phyloP scores from a whole-genome alignment of 352 stramenopile species.

The Aphanomyces cochlioides region DNA sequence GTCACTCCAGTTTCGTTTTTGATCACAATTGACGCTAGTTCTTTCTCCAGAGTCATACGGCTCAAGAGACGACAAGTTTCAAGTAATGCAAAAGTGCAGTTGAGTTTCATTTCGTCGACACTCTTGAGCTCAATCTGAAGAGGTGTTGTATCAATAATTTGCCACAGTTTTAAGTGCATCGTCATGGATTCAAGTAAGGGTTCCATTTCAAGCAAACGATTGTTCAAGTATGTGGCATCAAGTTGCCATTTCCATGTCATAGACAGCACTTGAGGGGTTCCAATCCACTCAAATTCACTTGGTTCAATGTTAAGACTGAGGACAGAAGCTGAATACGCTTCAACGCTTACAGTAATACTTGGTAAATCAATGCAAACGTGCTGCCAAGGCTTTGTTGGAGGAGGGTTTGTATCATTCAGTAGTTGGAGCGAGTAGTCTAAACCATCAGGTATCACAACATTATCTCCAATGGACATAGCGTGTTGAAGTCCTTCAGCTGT shows the following conservation, averaged over 20 bases:
- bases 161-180: slow-evolving; percentile 43
- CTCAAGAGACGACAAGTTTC: slow-evolving; percentile 11
- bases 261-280: neutral
- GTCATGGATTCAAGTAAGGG: slow-evolving; percentile 80
- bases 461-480: neutral
- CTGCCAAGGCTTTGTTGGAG: neutral
- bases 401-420: neutral
- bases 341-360: slow-evolving; percentile 3
- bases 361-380: slow-evolving; percentile 15
- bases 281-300: slow-evolving; percentile 6
- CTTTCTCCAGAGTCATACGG: slow-evolving; percentile 14
- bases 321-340: slow-evolving; percentile 3
- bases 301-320: slow-evolving; percentile 14
- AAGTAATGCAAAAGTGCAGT: slow-evolving; percentile 78
- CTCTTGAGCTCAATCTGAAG: slow-evolving; percentile 22
- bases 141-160: slow-evolving; percentile 30
- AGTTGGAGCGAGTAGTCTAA: neutral
- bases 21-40: slow-evolving; percentile 6
- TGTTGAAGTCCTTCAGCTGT: neutral
- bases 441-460: neutral
- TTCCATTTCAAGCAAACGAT: slow-evolving; percentile 74
- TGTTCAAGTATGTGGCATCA: slow-evolving; percentile 82
- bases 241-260: slow-evolving; percentile 39
- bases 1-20: slow-evolving; percentile 72
- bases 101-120: slow-evolving; percentile 37